A percentile compares a stretch with the other conserved stretches of the same genome.
These are phyloP conservation scores for Alternaria tenuissima DNA, from an alignment of 2,329 filamentous ascomycete species.

Conservation along the genomic window DNA sequence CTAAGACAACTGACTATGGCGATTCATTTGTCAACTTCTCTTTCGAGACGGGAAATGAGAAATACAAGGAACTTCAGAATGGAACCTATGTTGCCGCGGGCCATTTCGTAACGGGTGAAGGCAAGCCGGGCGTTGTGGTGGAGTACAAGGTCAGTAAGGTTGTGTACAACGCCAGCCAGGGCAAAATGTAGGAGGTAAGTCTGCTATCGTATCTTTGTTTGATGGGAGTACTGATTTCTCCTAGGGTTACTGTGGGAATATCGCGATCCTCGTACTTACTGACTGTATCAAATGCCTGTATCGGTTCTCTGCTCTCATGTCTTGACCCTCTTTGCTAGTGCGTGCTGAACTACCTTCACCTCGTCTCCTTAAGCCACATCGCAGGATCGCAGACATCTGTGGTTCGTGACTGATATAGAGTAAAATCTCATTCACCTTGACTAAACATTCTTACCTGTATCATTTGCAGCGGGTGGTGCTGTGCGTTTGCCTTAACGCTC, in stretches of 20 bases:
- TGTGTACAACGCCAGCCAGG: conserved; percentile 16
- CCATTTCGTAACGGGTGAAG: conserved; percentile 35
- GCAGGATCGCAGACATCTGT: background rate
- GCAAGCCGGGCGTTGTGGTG: conserved; percentile 30
- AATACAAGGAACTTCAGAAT: conserved; percentile 42
- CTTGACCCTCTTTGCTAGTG: background rate
- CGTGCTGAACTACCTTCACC: background rate
- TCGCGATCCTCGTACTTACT: background rate
- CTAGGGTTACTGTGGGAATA: background rate
- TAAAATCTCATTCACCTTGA: background rate
- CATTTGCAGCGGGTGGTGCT: background rate
- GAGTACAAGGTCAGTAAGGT: conserved; percentile 46
- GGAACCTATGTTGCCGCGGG: conserved; percentile 43
- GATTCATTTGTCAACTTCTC: conserved; percentile 42
- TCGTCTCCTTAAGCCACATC: background rate
- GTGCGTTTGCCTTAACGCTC: background rate
- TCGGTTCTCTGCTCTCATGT: background rate
- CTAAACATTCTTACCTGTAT: background rate
- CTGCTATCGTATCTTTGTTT: background rate
- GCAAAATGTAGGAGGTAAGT: background rate
- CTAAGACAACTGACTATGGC: conserved; percentile 41
- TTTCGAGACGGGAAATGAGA: conserved; percentile 40
- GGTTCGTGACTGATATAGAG: background rate
- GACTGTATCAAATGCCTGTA: background rate
- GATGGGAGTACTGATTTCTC: background rate